These are phyloP conservation scores for Xylariaceae sp. DNA, from an alignment of 2,329 filamentous ascomycete genomes.

Conservation along the genomic window DNA sequence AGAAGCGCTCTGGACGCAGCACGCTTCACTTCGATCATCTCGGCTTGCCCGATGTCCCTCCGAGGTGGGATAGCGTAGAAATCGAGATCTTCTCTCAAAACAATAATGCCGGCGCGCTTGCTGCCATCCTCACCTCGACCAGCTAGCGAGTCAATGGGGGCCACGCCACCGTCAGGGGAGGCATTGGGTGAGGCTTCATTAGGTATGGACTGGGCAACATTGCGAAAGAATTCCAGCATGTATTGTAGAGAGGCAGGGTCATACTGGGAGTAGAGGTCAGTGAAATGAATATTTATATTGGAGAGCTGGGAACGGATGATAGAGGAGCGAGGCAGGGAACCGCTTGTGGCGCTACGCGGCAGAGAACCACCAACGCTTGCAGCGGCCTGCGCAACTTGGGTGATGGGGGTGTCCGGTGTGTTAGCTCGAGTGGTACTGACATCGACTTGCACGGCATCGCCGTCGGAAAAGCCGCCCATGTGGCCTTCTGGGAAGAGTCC, in stretches of 20 bases:
- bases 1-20: constrained; percentile 84
- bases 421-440: constrained; percentile 55
- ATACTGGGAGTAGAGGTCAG: constrained; percentile 62
- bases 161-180: constrained; percentile 58
- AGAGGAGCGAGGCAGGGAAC: constrained; percentile 19
- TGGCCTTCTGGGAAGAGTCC: constrained; percentile 97
- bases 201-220: constrained; percentile 93
- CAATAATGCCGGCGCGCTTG: constrained; percentile 95
- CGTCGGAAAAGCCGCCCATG: constrained; percentile 87
- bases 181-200: constrained; percentile 64
- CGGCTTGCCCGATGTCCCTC: constrained; percentile 74
- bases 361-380: constrained; percentile 20
- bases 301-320: constrained; percentile 32
- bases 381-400: constrained; percentile 25
- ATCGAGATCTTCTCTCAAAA: constrained; percentile 90
- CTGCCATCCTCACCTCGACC: constrained; percentile 54
- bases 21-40: constrained; percentile 96
- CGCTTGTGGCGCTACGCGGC: constrained; percentile 10
- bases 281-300: constrained; percentile 40
- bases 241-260: constrained; percentile 95
- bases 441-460: constrained; percentile 94
- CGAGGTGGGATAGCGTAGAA: constrained; percentile 94
- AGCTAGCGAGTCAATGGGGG: constrained; percentile 69
- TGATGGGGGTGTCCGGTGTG: constrained; percentile 15
- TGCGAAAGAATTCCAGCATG: constrained; percentile 98